phyloP scores from a whole-genome alignment of 208 protist genomes.

The Angomonas deanei region DNA sequence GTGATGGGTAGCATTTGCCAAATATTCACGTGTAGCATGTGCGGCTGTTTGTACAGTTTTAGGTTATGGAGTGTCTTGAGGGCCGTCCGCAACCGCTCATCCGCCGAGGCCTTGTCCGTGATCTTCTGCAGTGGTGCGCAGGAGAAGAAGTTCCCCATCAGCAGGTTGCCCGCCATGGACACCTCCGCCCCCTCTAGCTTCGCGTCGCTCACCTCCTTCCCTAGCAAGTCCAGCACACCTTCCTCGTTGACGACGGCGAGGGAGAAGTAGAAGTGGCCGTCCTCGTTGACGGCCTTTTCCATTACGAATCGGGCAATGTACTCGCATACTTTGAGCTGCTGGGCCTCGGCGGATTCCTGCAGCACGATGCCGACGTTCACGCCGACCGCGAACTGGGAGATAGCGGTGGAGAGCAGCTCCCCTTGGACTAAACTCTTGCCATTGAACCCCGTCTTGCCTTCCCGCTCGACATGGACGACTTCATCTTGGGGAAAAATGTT shows the following conservation, averaged over 20 bases:
- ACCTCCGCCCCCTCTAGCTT: conserved; percentile 2
- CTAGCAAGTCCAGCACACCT: conserved; percentile 16
- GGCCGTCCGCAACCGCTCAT: background rate
- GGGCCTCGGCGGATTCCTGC: conserved; percentile 18
- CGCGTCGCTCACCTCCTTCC: background rate
- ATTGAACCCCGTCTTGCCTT: conserved; percentile 3
- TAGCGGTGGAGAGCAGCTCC: conserved; percentile 10
- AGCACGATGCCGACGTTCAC: conserved; percentile 26
- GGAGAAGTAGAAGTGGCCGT: conserved; percentile 23
- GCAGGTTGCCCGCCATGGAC: conserved; percentile 9
- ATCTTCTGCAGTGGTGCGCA: conserved; percentile 3
- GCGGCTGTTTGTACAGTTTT: background rate
- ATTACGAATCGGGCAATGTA: conserved; percentile 13
- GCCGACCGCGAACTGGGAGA: conserved; percentile 16
- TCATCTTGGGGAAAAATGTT: conserved; percentile 21
- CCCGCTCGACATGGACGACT: conserved; percentile 5
- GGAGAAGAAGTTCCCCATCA: background rate
- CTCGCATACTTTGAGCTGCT: conserved; percentile 6
- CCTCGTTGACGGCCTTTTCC: conserved; percentile 3
- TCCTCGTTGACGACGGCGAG: conserved; percentile 7
- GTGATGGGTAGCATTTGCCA: conserved; percentile 24
- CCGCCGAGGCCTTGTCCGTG: background rate
- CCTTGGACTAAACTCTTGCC: conserved; percentile 4
- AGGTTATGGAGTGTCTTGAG: background rate
- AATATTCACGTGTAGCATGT: conserved; percentile 20